Conservation (phyloP, 2,329 filamentous ascomycete genomes). For the Pseudovirgaria hyperparasitica region DNA sequence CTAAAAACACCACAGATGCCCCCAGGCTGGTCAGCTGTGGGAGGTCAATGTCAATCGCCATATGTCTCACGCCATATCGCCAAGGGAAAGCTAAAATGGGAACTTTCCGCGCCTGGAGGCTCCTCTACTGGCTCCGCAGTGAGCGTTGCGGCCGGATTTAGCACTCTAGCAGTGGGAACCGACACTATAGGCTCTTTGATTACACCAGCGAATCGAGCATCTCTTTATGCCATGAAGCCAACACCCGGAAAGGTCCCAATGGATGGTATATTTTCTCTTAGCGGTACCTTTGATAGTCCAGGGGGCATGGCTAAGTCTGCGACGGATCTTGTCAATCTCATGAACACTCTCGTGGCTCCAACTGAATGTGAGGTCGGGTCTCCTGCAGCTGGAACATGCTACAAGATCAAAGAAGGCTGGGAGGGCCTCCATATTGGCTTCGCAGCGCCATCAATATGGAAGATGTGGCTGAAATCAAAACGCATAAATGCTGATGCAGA, state of each 20-base stretch:
- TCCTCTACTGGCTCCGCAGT: slow-evolving; percentile 26
- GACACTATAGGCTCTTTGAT: slow-evolving; percentile 28
- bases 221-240: slow-evolving; percentile 26
- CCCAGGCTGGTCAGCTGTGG: slow-evolving; percentile 27
- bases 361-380: slow-evolving; percentile 14
- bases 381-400: slow-evolving; percentile 12
- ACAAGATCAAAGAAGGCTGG: slow-evolving; percentile 20
- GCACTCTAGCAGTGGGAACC: slow-evolving; percentile 26
- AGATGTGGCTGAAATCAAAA: slow-evolving; percentile 19
- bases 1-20: slow-evolving; percentile 24
- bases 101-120: slow-evolving; percentile 24
- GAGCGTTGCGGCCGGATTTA: slow-evolving; percentile 27
- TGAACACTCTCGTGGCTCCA: slow-evolving; percentile 20
- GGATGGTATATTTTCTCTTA: slow-evolving; percentile 22
- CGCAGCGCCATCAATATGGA: slow-evolving; percentile 23
- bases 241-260: slow-evolving; percentile 22
- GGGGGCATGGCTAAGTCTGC: slow-evolving; percentile 24
- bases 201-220: slow-evolving; percentile 25
- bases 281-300: slow-evolving; percentile 20
- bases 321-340: slow-evolving; percentile 20
- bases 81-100: slow-evolving; percentile 22
- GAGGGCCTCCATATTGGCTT: slow-evolving; percentile 20
- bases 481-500: slow-evolving; percentile 22
- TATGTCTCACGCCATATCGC: slow-evolving; percentile 26
- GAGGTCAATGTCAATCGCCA: slow-evolving; percentile 25